Conservation (phyloP, 345 rosid species). For the Eucalyptus fibrosa region DNA sequence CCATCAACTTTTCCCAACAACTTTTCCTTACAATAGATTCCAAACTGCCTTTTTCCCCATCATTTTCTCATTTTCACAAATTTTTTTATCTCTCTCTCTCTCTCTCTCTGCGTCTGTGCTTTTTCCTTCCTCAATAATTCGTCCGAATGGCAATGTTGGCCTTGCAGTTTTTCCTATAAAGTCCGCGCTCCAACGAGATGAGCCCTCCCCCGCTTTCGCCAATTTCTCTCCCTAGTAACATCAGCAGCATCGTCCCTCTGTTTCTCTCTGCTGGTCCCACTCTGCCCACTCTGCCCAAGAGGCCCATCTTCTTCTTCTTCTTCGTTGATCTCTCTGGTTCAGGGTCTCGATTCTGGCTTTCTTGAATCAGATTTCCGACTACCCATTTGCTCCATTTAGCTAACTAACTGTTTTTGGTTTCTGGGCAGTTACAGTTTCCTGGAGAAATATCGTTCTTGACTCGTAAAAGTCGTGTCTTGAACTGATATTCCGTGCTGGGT, state of each 20-base stretch:
- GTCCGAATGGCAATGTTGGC: background rate
- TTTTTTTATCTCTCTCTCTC: background rate
- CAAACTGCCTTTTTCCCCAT: background rate
- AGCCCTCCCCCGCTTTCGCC: background rate
- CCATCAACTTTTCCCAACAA: conserved; percentile 14
- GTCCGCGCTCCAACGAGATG: background rate
- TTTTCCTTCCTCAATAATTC: background rate
- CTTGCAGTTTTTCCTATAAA: background rate
- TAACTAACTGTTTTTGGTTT: background rate
- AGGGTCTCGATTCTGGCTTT: background rate
- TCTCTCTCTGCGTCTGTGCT: background rate
- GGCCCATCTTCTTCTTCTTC: background rate
- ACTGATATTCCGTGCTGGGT: background rate
- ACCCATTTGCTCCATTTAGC: background rate
- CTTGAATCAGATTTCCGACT: background rate
- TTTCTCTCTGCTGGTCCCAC: background rate
- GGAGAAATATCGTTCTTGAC: background rate
- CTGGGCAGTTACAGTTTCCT: background rate
- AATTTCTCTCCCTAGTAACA: background rate
- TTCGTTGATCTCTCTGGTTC: background rate
- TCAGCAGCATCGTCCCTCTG: background rate
- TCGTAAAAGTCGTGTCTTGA: background rate
- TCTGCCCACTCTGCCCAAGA: background rate
- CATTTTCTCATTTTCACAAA: background rate
- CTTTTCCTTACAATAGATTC: conserved; percentile 4